A percentile compares a stretch with the other conserved stretches of the same genome.
Conservation (phyloP, 805 yeast species). For the Teunomyces funiuensis region DNA sequence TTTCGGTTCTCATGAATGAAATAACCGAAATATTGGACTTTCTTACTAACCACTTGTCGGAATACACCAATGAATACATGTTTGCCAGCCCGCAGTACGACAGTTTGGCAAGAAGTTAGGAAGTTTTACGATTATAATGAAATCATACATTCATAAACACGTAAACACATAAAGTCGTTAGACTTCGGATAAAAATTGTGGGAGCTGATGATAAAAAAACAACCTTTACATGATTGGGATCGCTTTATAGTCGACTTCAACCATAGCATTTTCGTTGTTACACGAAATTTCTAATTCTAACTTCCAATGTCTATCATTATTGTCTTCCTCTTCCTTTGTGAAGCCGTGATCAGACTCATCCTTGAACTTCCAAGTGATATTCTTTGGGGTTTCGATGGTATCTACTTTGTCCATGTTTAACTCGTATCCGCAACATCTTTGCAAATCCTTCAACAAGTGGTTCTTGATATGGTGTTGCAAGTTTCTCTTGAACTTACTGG, state of each 20-base stretch:
- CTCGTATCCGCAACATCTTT: conserved; percentile 57
- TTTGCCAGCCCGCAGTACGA: conserved; percentile 42
- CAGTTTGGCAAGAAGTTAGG: conserved; percentile 25
- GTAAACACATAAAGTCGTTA: conserved; percentile 6
- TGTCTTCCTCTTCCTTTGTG: conserved; percentile 41
- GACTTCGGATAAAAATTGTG: not conserved
- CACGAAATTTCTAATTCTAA: conserved; percentile 64
- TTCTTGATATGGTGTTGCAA: conserved; percentile 73
- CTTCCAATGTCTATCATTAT: conserved; percentile 57
- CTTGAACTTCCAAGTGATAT: conserved; percentile 61
- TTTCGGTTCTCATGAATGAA: conserved; percentile 53
- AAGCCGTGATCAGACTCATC: conserved; percentile 61
- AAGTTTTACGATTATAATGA: not conserved
- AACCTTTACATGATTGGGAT: conserved; percentile 31
- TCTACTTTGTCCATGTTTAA: conserved; percentile 50
- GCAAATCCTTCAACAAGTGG: conserved; percentile 67
- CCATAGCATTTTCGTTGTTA: conserved; percentile 64
- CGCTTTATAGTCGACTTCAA: conserved; percentile 65
- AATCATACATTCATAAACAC: conserved; percentile 5
- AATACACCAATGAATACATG: conserved; percentile 35
- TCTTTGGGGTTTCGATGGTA: conserved; percentile 50
- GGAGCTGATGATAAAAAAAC: not conserved
- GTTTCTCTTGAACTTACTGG: conserved; percentile 69
- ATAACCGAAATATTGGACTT: conserved; percentile 55
- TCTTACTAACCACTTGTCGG: conserved; percentile 44